Base-by-base conservation (phyloP, 495 filamentous ascomycete species). In the Hapsidospora chrysogenum region DNA sequence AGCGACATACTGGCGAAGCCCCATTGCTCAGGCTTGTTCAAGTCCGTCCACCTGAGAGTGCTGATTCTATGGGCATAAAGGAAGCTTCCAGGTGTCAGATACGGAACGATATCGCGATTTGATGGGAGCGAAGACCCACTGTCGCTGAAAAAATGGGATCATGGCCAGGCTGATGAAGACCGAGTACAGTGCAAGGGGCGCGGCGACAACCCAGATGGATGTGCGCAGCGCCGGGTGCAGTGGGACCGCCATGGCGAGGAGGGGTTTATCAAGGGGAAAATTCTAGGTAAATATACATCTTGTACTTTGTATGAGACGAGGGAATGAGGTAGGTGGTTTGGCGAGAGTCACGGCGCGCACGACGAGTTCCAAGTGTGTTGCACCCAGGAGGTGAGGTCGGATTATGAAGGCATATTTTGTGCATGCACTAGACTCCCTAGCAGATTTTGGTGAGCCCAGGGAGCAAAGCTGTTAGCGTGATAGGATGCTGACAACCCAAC, bases 31-130 rank as follows among this genome's bases (percentile, higher is more conserved):
- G 81, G 76, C 19, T 70, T 56, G 41, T 84, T 74, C 23, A 80
- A 35, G 48, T 89, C 65, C 34, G 77, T 58, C 70, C 74, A 84
- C 44, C 68, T 67, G 9, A 66, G 51, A 0, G 77, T 74, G 41
- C 84, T 71, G 38, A 87, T 36, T 28, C 74, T 75, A 49, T 92
- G 75, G 10, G 72, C 74, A 53, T 92, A 94, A 11, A 94, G 51
- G 15, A 73, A 74, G 41, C 83, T 87, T 45, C 28, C 8, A 21
- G 8, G 6, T n/a, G 36, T 29, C 29, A 38, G 28, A 15, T 22
- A 20, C 26, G 18, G 26, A 26, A 31, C 35, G 22, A 41, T n/a
- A 21, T 17, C 5, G 14, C 37, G 13, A 19, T 11, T 18, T 8
- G 13, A 18, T 33, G 17, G 11, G 23, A 26, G 11, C 28, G 11